Conservation (phyloP, 225 moss, liverwort and hornwort species). For the Antitrichia curtipendula region DNA sequence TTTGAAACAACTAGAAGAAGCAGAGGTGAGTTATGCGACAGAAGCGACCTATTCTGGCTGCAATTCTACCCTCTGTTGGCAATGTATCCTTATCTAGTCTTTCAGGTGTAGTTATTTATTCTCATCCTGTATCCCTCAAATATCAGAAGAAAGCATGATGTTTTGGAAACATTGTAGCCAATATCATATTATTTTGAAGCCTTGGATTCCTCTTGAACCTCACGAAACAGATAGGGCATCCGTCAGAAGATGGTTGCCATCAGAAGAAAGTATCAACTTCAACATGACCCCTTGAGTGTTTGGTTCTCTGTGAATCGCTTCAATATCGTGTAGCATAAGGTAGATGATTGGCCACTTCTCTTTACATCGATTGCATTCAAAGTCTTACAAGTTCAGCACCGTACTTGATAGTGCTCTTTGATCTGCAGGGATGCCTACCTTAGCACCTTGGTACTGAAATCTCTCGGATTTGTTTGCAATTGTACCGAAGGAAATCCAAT, state of each 20-base stretch:
- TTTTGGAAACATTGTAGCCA: neutral
- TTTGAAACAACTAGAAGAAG: constrained; percentile 84
- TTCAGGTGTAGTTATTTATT: neutral
- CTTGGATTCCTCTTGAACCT: constrained; percentile 93
- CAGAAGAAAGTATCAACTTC: constrained; percentile 45
- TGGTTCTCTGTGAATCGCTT: neutral
- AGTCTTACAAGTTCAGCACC: no score
- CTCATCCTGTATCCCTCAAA: neutral
- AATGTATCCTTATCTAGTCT: neutral
- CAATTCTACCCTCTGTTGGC: neutral
- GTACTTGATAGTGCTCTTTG: no score
- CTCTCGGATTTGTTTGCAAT: no score
- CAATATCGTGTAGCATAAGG: neutral
- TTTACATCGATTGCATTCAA: no score
- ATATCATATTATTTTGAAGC: constrained; percentile 25
- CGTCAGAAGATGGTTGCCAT: constrained; percentile 70
- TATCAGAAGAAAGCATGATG: neutral
- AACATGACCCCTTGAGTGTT: constrained; percentile 53
- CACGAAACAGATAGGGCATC: constrained; percentile 74
- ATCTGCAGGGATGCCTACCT: no score
- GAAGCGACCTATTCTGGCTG: neutral
- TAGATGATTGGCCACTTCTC: neutral
- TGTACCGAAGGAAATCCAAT: no score
- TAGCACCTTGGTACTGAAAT: no score
- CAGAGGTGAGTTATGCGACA: constrained; percentile 49